phyloP scores from a whole-genome alignment of 2,329 filamentous ascomycete species.

The Ilyonectria sp. region DNA sequence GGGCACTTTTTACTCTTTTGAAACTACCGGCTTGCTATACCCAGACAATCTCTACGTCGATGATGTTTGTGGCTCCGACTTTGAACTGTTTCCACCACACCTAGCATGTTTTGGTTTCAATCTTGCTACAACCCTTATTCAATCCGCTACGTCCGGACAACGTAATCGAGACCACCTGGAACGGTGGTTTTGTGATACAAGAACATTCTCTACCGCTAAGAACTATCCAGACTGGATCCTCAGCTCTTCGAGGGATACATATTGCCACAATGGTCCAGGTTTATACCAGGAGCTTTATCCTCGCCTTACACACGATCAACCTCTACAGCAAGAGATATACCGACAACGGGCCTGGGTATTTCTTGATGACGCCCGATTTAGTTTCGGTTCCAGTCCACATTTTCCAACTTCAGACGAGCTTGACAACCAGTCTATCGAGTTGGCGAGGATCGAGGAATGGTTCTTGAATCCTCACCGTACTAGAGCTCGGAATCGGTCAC shows the following conservation, averaged over 20 bases:
- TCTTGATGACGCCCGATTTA: conserved; percentile 25
- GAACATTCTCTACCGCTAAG: too few relatives aligned
- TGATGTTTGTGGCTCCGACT: not conserved
- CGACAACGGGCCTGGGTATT: conserved; percentile 35
- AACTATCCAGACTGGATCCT: too few relatives aligned
- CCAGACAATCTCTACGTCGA: conserved; percentile 30
- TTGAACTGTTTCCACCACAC: not conserved
- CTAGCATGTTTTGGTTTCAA: conserved; percentile 8
- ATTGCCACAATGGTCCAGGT: not conserved
- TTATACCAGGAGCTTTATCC: conserved; percentile 4
- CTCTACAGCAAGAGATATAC: not conserved
- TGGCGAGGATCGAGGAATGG: not conserved
- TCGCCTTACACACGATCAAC: not conserved
- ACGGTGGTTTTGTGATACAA: too few relatives aligned
- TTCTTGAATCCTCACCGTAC: not conserved
- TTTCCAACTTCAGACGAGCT: conserved; percentile 21
- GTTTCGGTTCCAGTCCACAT: not conserved
- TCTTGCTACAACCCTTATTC: conserved; percentile 3
- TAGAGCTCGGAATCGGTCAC: conserved; percentile 25
- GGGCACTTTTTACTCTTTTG: not conserved
- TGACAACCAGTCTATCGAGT: not conserved
- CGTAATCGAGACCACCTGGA: not conserved
- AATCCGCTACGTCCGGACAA: not conserved
- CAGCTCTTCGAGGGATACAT: not conserved
- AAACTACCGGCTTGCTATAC: conserved; percentile 5